Conservation (phyloP, 495 filamentous ascomycete species). For the Penicillium coprophilum region DNA sequence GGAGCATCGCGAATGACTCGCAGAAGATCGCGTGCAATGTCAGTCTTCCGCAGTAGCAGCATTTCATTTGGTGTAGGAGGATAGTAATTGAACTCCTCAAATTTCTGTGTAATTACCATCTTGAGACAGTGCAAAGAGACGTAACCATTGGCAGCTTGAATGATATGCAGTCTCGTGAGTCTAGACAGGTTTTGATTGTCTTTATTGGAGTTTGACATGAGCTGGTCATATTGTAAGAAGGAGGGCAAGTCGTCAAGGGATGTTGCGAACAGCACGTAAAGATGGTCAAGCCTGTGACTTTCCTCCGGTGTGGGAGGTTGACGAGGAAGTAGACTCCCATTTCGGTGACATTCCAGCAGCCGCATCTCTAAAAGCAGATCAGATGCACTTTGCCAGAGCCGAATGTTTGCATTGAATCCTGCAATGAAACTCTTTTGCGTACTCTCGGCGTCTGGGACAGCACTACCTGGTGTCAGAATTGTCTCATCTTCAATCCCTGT, state of each 20-base stretch:
- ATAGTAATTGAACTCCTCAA: slow-evolving; percentile 24
- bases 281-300: slow-evolving; percentile 16
- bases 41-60: slow-evolving; percentile 23
- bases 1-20: slow-evolving; percentile 23
- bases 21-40: slow-evolving; percentile 25
- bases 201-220: slow-evolving; percentile 6
- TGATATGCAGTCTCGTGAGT: slow-evolving; percentile 15
- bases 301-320: slow-evolving; percentile 18
- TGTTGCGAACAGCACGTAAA: slow-evolving; percentile 25
- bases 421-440: slow-evolving; percentile 16
- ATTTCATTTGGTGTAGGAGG: slow-evolving; percentile 16
- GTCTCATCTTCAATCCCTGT: slow-evolving; percentile 23
- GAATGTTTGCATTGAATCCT: slow-evolving; percentile 26
- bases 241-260: slow-evolving; percentile 23
- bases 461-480: slow-evolving; percentile 10
- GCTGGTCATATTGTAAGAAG: slow-evolving; percentile 15
- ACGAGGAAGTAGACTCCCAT: slow-evolving; percentile 6
- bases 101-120: slow-evolving; percentile 31
- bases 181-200: slow-evolving; percentile 6
- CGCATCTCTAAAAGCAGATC: slow-evolving; percentile 25
- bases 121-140: slow-evolving; percentile 30
- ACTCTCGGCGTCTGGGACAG: slow-evolving; percentile 12
- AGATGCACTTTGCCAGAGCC: slow-evolving; percentile 25
- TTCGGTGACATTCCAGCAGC: slow-evolving; percentile 12
- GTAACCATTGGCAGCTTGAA: slow-evolving; percentile 30